phyloP scores from a whole-genome alignment of 192 early-diverging fungal genomes.

The Phycomyces blakesleeanus region DNA sequence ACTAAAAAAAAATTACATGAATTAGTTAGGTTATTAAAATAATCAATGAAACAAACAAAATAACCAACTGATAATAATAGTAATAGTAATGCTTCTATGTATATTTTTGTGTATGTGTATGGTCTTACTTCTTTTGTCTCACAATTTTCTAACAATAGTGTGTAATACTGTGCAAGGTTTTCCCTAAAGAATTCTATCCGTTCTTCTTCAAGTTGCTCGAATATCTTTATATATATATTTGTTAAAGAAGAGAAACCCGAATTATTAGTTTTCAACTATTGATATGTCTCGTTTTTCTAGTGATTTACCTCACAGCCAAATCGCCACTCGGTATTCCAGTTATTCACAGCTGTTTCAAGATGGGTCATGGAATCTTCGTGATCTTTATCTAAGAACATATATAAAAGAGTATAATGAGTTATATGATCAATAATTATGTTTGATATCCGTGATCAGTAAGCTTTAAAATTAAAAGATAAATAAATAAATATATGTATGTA shows the following conservation, averaged over 20 bases:
- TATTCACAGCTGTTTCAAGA: not conserved
- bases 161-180: slow-evolving; percentile 9
- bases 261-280: not conserved
- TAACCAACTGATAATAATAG: too few species aligned
- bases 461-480: not conserved
- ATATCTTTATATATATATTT: not conserved
- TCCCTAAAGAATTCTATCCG: slow-evolving; percentile 4
- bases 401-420: too few species aligned
- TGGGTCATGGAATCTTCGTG: slow-evolving; percentile 10
- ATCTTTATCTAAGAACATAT: slow-evolving; percentile 8
- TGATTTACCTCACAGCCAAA: slow-evolving; percentile 7
- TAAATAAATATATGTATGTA: not conserved
- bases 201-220: slow-evolving; percentile 14
- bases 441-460: too few species aligned
- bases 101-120: too few species aligned
- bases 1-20: not conserved
- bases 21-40: too few species aligned
- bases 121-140: slow-evolving; percentile 12
- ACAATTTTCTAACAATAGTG: not conserved
- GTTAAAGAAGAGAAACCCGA: not conserved
- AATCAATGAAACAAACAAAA: too few species aligned
- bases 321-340: slow-evolving; percentile 15
- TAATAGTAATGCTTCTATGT: too few species aligned
- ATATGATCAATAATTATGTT: too few species aligned
- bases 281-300: not conserved